Evolutionary conservation across 2,329 filamentous ascomycete species (phyloP), one percentile per base, ranked within the genome.

Genomic region (Apiospora kogelbergensis): DNA sequence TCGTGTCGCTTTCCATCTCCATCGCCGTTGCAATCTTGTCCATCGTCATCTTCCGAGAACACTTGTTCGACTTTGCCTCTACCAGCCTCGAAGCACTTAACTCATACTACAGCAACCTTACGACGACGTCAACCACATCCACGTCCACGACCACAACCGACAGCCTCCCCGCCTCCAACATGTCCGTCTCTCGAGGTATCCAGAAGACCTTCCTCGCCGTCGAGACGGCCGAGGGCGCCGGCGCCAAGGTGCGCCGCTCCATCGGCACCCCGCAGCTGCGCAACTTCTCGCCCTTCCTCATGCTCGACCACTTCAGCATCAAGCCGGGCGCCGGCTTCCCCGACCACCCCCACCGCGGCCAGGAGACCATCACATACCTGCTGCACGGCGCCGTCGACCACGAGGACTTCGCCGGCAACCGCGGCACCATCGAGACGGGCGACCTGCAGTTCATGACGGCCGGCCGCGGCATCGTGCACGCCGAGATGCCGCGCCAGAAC

Each of bases 361-460:
- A 97, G 80, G 93, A 97, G 74, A 88, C 88, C 70, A 75, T 74
- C 78, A 97, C 94, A 0, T 98, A 98, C 79, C 85, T 98, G 40
- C 86, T 98, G n/a, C 83, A 87, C 17, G 95, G 95, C 72, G 93
- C 44, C 22, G 76, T 80, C 30, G 74, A 79, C 69, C 78, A 80
- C 70, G 78, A 79, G 67, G 78, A 80, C 70, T 80, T 79, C 48
- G 78, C 78, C 15, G 78, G 78, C 66, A 73, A 80, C 82, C 87
- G 87, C 65, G 96, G 95, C 69, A 96, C 92, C 3, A 93, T 98
- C 74, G 86, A 91, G 70, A 82, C 92, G 0, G 95, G 95, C n/a
- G 95, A 98, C 78, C 83, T 98, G 64, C 95, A 98, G 79, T 98
- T 98, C 85, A 98, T 98, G 96, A 98, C 95, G 0, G 95, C 95